Evolutionary conservation across 352 stramenopile genomes (phyloP).

Genomic region (Globisporangium irregulare): DNA sequence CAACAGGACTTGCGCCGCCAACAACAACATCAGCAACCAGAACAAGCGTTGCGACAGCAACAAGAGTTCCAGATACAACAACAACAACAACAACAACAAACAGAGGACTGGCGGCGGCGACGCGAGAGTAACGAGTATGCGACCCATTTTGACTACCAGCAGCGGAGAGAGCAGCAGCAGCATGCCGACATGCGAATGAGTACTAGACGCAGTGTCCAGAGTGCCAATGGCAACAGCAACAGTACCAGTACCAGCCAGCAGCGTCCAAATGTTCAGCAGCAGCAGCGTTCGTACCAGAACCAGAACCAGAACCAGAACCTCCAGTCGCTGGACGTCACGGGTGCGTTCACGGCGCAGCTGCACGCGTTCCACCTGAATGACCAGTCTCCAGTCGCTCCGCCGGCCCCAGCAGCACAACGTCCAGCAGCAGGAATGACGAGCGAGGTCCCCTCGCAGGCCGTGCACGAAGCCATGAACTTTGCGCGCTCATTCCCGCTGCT

Average conservation of each 20-base stretch:
- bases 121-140: not conserved
- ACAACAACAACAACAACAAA: not conserved
- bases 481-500: slow-evolving; percentile 40
- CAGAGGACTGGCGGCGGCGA: not conserved
- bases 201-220: not conserved
- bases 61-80: not conserved
- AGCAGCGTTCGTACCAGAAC: not conserved
- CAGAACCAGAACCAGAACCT: slow-evolving; percentile 2
- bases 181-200: not conserved
- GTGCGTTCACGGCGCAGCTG: slow-evolving; percentile 10
- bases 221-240: not conserved
- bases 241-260: slow-evolving; percentile 2
- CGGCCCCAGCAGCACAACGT: not conserved
- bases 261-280: not conserved
- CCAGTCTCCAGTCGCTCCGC: not conserved
- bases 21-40: slow-evolving; percentile 1
- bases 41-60: not conserved
- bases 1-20: slow-evolving; percentile 3
- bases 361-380: slow-evolving; percentile 12
- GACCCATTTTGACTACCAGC: not conserved
- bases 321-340: slow-evolving; percentile 8
- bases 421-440: too few species aligned
- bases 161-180: not conserved
- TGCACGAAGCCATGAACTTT: slow-evolving; percentile 22
- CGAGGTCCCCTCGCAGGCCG: slow-evolving; percentile 1